A percentile compares a stretch with the other conserved stretches of the same genome.
These are phyloP conservation scores for Globisporangium spinosum DNA, from an alignment of 352 stramenopile species.

Conservation along the genomic window DNA sequence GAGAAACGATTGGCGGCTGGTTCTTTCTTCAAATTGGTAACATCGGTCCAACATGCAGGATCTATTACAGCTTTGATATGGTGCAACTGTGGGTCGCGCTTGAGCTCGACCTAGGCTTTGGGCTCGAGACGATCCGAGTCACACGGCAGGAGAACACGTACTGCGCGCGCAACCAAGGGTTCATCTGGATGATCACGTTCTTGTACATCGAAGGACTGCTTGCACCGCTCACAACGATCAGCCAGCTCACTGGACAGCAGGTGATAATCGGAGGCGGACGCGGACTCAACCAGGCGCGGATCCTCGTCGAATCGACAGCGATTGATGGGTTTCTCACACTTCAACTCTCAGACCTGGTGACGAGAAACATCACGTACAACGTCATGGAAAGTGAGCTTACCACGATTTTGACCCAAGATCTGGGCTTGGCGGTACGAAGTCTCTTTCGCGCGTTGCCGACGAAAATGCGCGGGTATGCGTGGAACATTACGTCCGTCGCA, in stretches of 20 bases:
- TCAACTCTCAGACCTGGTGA: constrained; percentile 47
- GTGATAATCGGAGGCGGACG: constrained; percentile 64
- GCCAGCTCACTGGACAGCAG: constrained; percentile 43
- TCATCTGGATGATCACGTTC: constrained; percentile 79
- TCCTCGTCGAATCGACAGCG: constrained; percentile 59
- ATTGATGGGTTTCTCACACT: constrained; percentile 68
- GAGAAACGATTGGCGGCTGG: constrained; percentile 65
- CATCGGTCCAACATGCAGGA: constrained; percentile 48
- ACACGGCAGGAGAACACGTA: constrained; percentile 56
- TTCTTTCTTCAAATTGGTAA: constrained; percentile 60
- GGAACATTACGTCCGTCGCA: constrained; percentile 74
- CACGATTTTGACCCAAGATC: constrained; percentile 58
- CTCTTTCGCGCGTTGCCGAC: constrained; percentile 41
- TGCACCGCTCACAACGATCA: constrained; percentile 39
- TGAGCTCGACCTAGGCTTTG: constrained; percentile 76
- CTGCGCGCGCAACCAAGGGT: constrained; percentile 67
- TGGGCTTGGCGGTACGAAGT: constrained; percentile 51
- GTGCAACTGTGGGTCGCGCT: constrained; percentile 62
- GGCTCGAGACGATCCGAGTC: constrained; percentile 51
- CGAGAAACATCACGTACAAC: constrained; percentile 66
- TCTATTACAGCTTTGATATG: constrained; percentile 70
- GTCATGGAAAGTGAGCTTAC: constrained; percentile 50
- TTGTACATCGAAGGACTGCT: constrained; percentile 59
- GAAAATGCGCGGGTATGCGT: constrained; percentile 52
- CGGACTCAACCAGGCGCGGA: constrained; percentile 28